phyloP scores from a whole-genome alignment of 192 early-diverging fungal genomes.

The Backusella tarrabulga region DNA sequence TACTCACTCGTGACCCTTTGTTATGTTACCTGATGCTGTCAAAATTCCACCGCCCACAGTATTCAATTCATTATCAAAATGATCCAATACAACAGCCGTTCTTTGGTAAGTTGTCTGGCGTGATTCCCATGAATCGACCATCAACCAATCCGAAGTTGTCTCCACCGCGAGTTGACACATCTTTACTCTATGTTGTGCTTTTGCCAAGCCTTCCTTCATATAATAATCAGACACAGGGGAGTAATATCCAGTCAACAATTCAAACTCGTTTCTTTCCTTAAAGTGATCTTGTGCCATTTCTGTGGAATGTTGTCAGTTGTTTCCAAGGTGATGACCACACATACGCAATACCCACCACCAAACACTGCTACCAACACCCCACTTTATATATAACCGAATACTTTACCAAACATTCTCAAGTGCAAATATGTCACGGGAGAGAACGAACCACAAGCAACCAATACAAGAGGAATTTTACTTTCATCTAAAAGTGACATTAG shows the following conservation, averaged over 20 bases:
- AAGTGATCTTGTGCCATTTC: conserved; percentile 96
- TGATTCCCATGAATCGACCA: conserved; percentile 97
- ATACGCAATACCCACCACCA: background rate
- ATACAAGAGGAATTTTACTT: conserved; percentile 77
- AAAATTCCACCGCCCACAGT: conserved; percentile 64
- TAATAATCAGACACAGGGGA: conserved; percentile 96
- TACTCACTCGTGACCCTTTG: no score
- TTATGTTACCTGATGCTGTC: conserved; percentile 55
- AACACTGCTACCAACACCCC: background rate
- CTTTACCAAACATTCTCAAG: conserved; percentile 97
- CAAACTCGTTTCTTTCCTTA: conserved; percentile 70
- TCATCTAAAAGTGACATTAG: conserved; percentile 42
- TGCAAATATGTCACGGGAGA: conserved; percentile 98
- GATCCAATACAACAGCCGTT: conserved; percentile 91
- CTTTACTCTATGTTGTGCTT: conserved; percentile 81
- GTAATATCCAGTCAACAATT: conserved; percentile 94
- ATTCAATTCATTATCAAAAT: conserved; percentile 92
- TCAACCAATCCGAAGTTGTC: conserved; percentile 84
- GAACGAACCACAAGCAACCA: conserved; percentile 97
- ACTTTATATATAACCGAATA: background rate
- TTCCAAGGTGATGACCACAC: background rate
- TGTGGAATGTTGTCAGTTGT: conserved; percentile 24
- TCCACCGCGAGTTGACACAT: conserved; percentile 93
- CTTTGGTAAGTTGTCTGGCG: conserved; percentile 76
- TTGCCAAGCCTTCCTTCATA: conserved; percentile 88